Evolutionary conservation across 305 asterid genomes (phyloP).

Genomic region (Fraxinus paxiana): DNA sequence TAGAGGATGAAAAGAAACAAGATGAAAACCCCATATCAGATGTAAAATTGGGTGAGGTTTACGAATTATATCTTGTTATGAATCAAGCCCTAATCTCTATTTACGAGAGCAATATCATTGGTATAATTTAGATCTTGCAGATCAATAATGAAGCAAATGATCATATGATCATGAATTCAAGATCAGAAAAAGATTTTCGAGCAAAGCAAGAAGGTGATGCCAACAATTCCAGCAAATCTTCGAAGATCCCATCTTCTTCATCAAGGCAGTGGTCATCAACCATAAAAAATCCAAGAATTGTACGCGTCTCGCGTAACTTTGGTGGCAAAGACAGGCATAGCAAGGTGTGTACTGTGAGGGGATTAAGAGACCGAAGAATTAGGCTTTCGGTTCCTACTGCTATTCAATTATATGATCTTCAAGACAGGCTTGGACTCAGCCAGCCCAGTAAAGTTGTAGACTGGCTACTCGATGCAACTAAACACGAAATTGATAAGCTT

Average conservation of each 20-base stretch:
- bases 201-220: constrained; percentile 41
- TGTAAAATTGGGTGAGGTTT: not conserved
- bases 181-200: constrained; percentile 26
- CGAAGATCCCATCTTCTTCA: constrained; percentile 34
- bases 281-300: constrained; percentile 65
- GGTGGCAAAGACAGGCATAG: constrained; percentile 85
- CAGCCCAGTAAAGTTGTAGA: constrained; percentile 82
- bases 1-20: not conserved
- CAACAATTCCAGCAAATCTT: not conserved
- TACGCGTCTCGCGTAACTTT: constrained; percentile 58
- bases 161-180: constrained; percentile 40
- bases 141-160: constrained; percentile 24
- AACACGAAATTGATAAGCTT: constrained; percentile 56
- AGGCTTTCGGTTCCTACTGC: constrained; percentile 74
- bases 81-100: not conserved
- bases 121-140: constrained; percentile 15
- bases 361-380: constrained; percentile 68
- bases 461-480: constrained; percentile 62
- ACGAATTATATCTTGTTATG: not conserved
- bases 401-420: constrained; percentile 66
- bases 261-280: constrained; percentile 52
- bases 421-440: constrained; percentile 63
- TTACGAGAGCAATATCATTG: not conserved
- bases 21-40: not conserved
- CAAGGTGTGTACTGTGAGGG: constrained; percentile 65